Evolutionary conservation across 1,139 yeast genomes (phyloP), one percentile per base, ranked within the genome.

Genomic region (Geotrichum phurueaensis): DNA sequence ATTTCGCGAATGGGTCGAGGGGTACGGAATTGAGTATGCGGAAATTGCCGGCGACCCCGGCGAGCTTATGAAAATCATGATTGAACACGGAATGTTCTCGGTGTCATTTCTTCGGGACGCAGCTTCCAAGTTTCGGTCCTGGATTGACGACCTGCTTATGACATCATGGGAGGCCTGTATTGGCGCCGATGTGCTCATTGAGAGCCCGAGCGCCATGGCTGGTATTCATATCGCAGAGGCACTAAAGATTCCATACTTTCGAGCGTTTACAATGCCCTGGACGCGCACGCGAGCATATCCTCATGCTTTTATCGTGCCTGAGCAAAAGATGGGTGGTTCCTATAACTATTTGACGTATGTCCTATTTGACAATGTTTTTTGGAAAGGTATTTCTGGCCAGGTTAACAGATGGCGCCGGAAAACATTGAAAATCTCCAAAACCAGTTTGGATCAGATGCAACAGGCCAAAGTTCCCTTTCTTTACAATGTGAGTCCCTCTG

Each of bases 191-290:
- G 81, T 94, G 25, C 76, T 92, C 63, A 89, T 92, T 63, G 98
- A 92, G 71, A 87, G 96, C 49, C 98, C 98, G 0, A 88, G 96
- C 6, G 95, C 97, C 0, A 91, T 92, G 95, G 94, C 87, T 12
- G 98, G 98, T 12, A 83, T 92, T 51, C 98, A 92, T 70, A 87
- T 94, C 62, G 97, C 98, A 0, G 98, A 92, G 71, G 96, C 96
- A 0, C 75, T 92, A 61, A 83, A 85, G 20, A 87, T 92, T 58
- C 97, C 98, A 0, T 92, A 92, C 70, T 88, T 89, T 78, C 79
- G 98, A 67, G 97, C 98, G 0, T 94, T 92, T 70, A 94, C 98
- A 0, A 92, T 92, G 98, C 98, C 98, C 0, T 92, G 98, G 98
- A 89, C 97, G 0, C 77, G 96, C 66, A 92, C 98, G 0, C 80